phyloP scores from a whole-genome alignment of 805 yeast genomes.

The Clavispora fructus region DNA sequence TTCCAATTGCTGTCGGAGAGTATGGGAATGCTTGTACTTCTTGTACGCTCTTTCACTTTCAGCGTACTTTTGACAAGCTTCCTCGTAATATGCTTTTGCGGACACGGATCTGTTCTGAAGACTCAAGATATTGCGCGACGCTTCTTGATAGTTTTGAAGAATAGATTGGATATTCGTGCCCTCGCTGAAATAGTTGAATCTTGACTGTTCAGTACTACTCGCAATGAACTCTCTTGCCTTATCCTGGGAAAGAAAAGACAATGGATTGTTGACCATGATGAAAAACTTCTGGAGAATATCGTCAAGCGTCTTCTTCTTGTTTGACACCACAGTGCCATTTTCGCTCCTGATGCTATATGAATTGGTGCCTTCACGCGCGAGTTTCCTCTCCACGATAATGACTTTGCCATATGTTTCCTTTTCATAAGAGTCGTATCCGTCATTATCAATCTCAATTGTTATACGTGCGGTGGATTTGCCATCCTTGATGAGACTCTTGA shows the following conservation, averaged over 20 bases:
- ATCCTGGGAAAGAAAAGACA: constrained; percentile 90
- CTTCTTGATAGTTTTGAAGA: constrained; percentile 43
- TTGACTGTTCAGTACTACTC: constrained; percentile 63
- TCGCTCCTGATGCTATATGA: constrained; percentile 53
- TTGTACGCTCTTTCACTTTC: constrained; percentile 27
- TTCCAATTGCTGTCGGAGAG: constrained; percentile 27
- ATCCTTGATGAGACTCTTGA: constrained; percentile 68
- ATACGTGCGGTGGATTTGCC: constrained; percentile 70
- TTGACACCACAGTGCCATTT: constrained; percentile 48
- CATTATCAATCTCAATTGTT: constrained; percentile 57
- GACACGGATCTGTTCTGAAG: constrained; percentile 23
- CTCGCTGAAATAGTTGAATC: constrained; percentile 72
- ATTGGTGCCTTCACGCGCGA: constrained; percentile 48
- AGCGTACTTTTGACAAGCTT: constrained; percentile 23
- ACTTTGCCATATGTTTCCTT: constrained; percentile 62
- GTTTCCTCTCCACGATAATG: constrained; percentile 65
- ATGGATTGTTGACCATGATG: constrained; percentile 81
- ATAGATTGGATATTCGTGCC: constrained; percentile 74
- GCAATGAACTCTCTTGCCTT: constrained; percentile 88
- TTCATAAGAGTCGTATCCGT: constrained; percentile 59
- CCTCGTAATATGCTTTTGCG: constrained; percentile 20
- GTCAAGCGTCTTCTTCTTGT: constrained; percentile 60
- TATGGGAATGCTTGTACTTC: constrained; percentile 30
- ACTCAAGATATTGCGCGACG: constrained; percentile 24
- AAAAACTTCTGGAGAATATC: constrained; percentile 65